These are phyloP conservation scores for Tetrahymena thermophila DNA, from an alignment of 73 alveolate species.

Conservation along the genomic window DNA sequence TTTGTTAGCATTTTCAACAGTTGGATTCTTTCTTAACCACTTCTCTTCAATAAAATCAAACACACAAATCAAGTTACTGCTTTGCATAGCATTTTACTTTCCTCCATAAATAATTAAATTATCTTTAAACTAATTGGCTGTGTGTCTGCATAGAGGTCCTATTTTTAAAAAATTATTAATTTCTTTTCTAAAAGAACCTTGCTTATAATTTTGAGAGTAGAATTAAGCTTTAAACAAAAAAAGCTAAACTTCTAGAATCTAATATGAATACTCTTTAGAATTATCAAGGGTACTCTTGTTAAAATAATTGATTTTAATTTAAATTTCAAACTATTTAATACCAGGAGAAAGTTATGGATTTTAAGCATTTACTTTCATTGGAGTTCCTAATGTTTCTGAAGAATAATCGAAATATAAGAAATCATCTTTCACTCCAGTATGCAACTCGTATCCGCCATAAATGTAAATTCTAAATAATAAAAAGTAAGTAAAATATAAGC, in stretches of 20 bases:
- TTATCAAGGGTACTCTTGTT: neutral
- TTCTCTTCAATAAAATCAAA: neutral
- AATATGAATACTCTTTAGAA: no score
- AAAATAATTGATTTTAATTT: no score
- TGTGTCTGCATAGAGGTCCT: neutral
- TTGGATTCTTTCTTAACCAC: neutral
- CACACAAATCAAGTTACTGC: neutral
- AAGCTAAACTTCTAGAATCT: no score
- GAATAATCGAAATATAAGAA: neutral
- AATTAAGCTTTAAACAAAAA: neutral
- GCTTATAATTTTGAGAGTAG: neutral
- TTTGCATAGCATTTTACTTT: neutral
- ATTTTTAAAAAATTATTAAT: neutral
- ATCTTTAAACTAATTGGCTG: neutral
- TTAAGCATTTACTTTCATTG: neutral
- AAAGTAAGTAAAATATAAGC: neutral
- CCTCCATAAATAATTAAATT: neutral
- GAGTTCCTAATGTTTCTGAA: neutral
- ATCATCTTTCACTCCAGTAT: neutral
- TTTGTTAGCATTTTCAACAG: neutral
- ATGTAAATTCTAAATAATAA: neutral
- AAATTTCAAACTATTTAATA: neutral
- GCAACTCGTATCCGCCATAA: neutral
- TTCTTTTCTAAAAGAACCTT: neutral
- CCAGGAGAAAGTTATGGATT: neutral